Conservation (phyloP, 495 filamentous ascomycete genomes). For the Letharia columbiana region DNA sequence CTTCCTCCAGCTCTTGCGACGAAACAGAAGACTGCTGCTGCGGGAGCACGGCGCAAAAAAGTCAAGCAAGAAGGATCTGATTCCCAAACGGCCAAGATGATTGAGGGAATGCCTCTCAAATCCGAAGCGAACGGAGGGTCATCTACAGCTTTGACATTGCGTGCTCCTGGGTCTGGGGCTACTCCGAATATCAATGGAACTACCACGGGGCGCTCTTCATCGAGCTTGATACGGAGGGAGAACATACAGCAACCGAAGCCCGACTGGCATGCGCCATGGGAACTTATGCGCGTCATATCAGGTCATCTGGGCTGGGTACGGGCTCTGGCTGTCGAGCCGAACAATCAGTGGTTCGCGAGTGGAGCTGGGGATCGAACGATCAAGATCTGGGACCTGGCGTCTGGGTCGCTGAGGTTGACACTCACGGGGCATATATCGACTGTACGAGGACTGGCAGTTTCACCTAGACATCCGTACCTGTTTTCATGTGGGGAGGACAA, state of each 20-base stretch:
- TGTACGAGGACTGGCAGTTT: slow-evolving; percentile 88
- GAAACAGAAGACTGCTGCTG: slow-evolving; percentile 61
- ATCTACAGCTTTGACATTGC: slow-evolving; percentile 54
- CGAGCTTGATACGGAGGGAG: slow-evolving; percentile 57
- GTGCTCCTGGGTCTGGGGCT: slow-evolving; percentile 18
- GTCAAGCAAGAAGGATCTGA: slow-evolving; percentile 41
- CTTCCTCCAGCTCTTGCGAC: slow-evolving; percentile 78
- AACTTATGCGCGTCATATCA: slow-evolving; percentile 94
- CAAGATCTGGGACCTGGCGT: slow-evolving; percentile 97
- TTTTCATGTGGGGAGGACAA: slow-evolving; percentile 99
- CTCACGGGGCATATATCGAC: slow-evolving; percentile 96
- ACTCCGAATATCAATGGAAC: slow-evolving; percentile 39
- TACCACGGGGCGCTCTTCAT: slow-evolving; percentile 40
- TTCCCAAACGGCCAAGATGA: slow-evolving; percentile 55
- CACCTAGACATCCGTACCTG: slow-evolving; percentile 88
- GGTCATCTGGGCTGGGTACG: slow-evolving; percentile 97
- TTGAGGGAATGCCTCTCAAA: slow-evolving; percentile 54
- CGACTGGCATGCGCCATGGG: slow-evolving; percentile 97
- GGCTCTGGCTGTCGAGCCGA: slow-evolving; percentile 81
- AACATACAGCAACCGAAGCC: slow-evolving; percentile 68
- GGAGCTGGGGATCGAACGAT: slow-evolving; percentile 95
- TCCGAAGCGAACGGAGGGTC: slow-evolving; percentile 29
- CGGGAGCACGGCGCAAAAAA: slow-evolving; percentile 53
- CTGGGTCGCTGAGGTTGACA: slow-evolving; percentile 71
- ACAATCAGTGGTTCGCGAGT: slow-evolving; percentile 96